Percentiles rank a stretch among this genome's conserved stretches.
These are phyloP conservation scores for Exophiala sp. DNA, from an alignment of 2,329 filamentous ascomycete species.

Conservation along the genomic window DNA sequence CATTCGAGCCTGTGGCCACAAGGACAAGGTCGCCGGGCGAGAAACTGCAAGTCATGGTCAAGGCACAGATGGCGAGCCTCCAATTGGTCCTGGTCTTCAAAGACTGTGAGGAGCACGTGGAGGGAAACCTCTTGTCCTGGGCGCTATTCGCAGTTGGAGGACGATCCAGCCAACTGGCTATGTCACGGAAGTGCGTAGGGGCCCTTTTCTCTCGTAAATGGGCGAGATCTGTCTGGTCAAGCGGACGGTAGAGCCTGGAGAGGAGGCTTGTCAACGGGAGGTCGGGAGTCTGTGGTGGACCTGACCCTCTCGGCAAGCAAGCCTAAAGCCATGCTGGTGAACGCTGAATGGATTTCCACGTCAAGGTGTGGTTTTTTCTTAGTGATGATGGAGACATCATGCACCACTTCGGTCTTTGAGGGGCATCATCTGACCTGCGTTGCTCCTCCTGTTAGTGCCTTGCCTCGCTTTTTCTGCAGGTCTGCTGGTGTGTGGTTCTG, in stretches of 20 bases:
- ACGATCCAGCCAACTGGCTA: background rate
- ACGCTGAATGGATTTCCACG: slow-evolving; percentile 9
- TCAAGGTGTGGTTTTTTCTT: slow-evolving; percentile 6
- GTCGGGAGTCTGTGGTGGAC: slow-evolving; percentile 3
- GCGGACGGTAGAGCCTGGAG: background rate
- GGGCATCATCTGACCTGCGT: slow-evolving; percentile 24
- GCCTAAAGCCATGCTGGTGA: slow-evolving; percentile 6
- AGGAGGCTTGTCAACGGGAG: slow-evolving; percentile 6
- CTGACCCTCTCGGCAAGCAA: slow-evolving; percentile 1
- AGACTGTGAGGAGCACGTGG: slow-evolving; percentile 15
- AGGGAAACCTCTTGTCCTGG: slow-evolving; percentile 7
- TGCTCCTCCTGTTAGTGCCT: slow-evolving; percentile 4
- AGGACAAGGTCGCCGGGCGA: background rate
- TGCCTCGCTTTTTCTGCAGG: slow-evolving; percentile 2
- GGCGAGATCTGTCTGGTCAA: slow-evolving; percentile 12
- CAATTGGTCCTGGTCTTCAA: slow-evolving; percentile 8
- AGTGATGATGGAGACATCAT: slow-evolving; percentile 17
- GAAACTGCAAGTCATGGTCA: slow-evolving; percentile 5
- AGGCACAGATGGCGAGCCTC: slow-evolving; percentile 4
- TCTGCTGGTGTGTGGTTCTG: slow-evolving; percentile 6
- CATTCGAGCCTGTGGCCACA: slow-evolving; percentile 1
- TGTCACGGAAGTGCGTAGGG: background rate
- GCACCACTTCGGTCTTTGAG: slow-evolving; percentile 12
- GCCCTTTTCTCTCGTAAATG: slow-evolving; percentile 6
- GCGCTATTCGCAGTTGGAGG: slow-evolving; percentile 3